Evolutionary conservation across 495 filamentous ascomycete genomes (phyloP).

Genomic region (Wilcoxina mikolae): DNA sequence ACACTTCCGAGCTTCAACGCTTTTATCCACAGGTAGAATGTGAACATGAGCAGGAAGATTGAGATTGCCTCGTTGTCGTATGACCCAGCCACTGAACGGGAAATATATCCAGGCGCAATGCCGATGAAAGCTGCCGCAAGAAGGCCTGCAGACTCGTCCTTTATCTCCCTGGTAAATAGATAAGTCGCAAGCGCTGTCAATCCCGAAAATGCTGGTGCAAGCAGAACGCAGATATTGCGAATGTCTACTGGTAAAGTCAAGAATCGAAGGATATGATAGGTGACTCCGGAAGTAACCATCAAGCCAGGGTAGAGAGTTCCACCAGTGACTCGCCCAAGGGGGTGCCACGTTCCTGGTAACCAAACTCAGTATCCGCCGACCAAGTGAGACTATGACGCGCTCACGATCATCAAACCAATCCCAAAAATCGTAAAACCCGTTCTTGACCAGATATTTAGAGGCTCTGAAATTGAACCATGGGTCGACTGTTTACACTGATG

Average conservation of each 20-base stretch:
- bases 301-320: constrained; percentile 96
- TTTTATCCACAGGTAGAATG: constrained; percentile 99
- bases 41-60: constrained; percentile 96
- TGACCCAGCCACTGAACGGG: constrained; percentile 89
- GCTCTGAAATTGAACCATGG: constrained; percentile 99
- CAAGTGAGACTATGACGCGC: constrained; percentile 20
- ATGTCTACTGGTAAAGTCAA: constrained; percentile 94
- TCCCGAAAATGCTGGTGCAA: constrained; percentile 90
- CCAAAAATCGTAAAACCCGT: constrained; percentile 99
- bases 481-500: constrained; percentile 50
- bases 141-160: constrained; percentile 81
- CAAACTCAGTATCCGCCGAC: constrained; percentile 1
- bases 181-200: constrained; percentile 89
- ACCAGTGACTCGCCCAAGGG: constrained; percentile 93
- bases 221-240: constrained; percentile 93
- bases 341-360: constrained; percentile 82
- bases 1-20: constrained; percentile 88
- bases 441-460: constrained; percentile 87
- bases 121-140: constrained; percentile 95
- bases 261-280: constrained; percentile 86
- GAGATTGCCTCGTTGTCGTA: constrained; percentile 99
- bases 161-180: constrained; percentile 93
- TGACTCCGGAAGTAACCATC: constrained; percentile 96
- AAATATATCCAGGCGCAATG: constrained; percentile 94
- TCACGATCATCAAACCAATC: constrained; percentile 99